Base-by-base conservation (phyloP, 768 basidiomycete genomes). In the Gautieria morchelliformis region DNA sequence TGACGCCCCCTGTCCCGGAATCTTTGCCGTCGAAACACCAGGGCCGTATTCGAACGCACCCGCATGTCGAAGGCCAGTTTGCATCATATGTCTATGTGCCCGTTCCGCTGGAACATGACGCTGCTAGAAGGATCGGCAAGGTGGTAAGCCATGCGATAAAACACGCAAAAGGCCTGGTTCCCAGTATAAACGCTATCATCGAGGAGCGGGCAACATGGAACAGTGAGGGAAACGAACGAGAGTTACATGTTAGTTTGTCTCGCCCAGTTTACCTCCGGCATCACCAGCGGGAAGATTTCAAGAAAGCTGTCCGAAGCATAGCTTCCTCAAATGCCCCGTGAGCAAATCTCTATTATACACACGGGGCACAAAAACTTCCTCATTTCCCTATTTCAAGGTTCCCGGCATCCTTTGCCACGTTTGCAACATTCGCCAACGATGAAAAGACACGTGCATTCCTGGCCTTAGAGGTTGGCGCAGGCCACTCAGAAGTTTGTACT, bases 21-120 rank as follows among this genome's bases (percentile, higher is more conserved):
- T 89, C 93, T 66, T 73, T 90, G 63, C 92, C 93, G 2, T 71
- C 83, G 3, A 71, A 81, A 15, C 93, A 96, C 67, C 92, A 94
- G 73, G 94, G 94, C 14, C 81, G 93, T 32, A 74, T 74, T 48
- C 81, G 94, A 32, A 75, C 82, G 0, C 75, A 74, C 1, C 90
- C 91, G 2, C 89, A 91, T 65, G 82, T 92, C 4, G 87, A 91
- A 12, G 94, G 94, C 0, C 92, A 94, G 65, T 94, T 81, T 66
- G 83, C 84, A 1, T 75, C 86, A 4, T 82, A 94, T 71, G 77
- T 93, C 53, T 94, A 87, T 66, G 73, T 91, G 11, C 79, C 84
- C 0, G 64, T 94, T 65, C 61, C 66, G 53, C 62, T 86, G 30
- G 68, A 71, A 49, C 72, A 66, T 40, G 67, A 63, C 33, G 75